phyloP scores from a whole-genome alignment of 169 alveolate species.

The Cryptosporidium parvum region DNA sequence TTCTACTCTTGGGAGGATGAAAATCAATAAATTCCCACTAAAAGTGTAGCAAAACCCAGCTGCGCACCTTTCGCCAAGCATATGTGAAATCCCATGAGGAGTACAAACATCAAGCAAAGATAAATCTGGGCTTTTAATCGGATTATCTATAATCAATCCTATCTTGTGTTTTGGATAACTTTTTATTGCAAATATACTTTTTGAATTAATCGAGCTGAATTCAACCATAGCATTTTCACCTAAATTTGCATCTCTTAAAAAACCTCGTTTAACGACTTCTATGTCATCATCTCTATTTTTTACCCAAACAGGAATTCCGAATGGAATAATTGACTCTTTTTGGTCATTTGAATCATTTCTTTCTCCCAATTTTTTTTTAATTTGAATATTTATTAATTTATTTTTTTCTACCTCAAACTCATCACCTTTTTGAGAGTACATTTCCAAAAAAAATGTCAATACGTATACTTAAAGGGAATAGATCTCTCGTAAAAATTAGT shows the following conservation, averaged over 20 bases:
- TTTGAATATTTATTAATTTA: conserved; percentile 13
- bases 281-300: neutral
- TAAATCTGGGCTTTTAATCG: conserved; percentile 64
- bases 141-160: conserved; percentile 41
- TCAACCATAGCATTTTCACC: conserved; percentile 75
- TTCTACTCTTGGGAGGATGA: conserved; percentile 52
- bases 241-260: conserved; percentile 65
- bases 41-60: conserved; percentile 57
- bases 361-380: neutral
- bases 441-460: neutral
- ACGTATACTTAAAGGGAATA: neutral
- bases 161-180: conserved; percentile 62
- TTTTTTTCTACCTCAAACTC: conserved; percentile 10
- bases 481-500: neutral
- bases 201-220: conserved; percentile 20
- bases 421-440: conserved; percentile 14
- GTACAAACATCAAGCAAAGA: conserved; percentile 47
- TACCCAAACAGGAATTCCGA: conserved; percentile 72
- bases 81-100: conserved; percentile 70
- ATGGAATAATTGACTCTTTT: conserved; percentile 42
- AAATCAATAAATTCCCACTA: conserved; percentile 64
- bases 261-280: conserved; percentile 18
- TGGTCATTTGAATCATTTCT: conserved; percentile 13
- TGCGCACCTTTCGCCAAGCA: conserved; percentile 70
- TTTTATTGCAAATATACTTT: conserved; percentile 41